Base-by-base conservation (phyloP, 1,284 basidiomycete genomes). In the Tilletia indica region DNA sequence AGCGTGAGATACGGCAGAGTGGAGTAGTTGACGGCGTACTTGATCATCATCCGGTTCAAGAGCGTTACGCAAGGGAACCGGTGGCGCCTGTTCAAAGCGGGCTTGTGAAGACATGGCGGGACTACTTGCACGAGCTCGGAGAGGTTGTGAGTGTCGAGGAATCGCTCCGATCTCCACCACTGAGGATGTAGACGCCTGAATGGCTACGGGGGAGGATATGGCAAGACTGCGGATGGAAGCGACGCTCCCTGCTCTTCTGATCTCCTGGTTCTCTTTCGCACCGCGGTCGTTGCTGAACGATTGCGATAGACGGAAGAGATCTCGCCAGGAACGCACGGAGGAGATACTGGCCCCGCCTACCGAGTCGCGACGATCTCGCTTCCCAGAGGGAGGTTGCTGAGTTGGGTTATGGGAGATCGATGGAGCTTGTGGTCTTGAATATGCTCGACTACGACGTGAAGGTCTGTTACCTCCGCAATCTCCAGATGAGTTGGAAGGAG, bases 401-500 rank as follows among this genome's bases (percentile, higher is more conserved):
- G 21, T 21, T n/a, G 21, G 56, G 14, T 58, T 58, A 25, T 21
- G 56, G 25, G 14, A 31, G 56, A 34, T 14, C 8, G 56, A 34
- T 21, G 34, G 56, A 58, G 56, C n/a, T 12, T 21, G 56, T 5
- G 56, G 56, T 58, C 34, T 21, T n/a, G 56, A 58, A 34, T 34
- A 58, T n/a, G 34, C 34, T 58, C 56, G n/a, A 31, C 56, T 34
- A 58, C 21, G 56, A 12, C 56, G 56, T 6, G 56, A 58, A 12
- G 25, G 21, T 58, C 56, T 25, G 21, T 31, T 58, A 25, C 34
- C 56, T 58, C 56, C 56, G 56, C 21, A n/a, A 25, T 54, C 51
- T 19, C 51, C 51, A 19, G n/a, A 58, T 12, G 56, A 58, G 56
- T n/a, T 58, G 56, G 56, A n/a, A 25, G 56, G 56, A 58, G 56